Percentiles rank a stretch among this genome's conserved stretches.
Evolutionary conservation across 352 stramenopile species (phyloP).

Genomic region (Phytopythium chamaehyphon): DNA sequence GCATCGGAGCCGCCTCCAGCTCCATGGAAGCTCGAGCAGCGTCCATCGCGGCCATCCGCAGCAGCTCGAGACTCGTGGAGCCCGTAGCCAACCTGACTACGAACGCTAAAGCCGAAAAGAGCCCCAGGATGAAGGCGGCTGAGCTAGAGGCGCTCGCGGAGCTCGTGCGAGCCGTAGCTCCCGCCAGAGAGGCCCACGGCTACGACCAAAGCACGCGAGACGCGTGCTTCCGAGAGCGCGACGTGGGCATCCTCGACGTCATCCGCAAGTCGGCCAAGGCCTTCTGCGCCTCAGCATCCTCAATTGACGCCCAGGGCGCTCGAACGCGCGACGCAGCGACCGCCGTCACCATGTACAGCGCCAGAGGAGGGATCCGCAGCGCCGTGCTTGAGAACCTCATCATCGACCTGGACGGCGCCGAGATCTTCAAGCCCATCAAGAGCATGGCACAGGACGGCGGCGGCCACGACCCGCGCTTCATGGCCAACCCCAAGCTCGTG

Average conservation of each 20-base stretch:
- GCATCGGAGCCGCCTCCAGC: conserved; percentile 2
- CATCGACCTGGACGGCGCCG: conserved; percentile 26
- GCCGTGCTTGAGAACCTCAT: conserved; percentile 41
- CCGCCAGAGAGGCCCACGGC: conserved; percentile 14
- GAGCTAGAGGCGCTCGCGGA: conserved; percentile 16
- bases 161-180: conserved; percentile 10
- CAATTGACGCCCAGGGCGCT: conserved; percentile 6
- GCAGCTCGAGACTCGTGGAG: background rate
- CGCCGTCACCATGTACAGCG: conserved; percentile 26
- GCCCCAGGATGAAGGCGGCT: conserved; percentile 10
- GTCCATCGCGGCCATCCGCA: conserved; percentile 4
- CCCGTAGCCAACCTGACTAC: conserved; percentile 8
- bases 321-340: conserved; percentile 17
- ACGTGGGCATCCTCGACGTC: conserved; percentile 27
- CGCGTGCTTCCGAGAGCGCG: conserved; percentile 25
- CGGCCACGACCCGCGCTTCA: conserved; percentile 27
- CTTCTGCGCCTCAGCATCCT: conserved; percentile 20
- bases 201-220: conserved; percentile 16
- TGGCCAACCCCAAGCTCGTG: conserved; percentile 16
- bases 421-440: conserved; percentile 22
- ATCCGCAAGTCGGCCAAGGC: conserved; percentile 12
- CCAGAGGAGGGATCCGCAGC: conserved; percentile 19
- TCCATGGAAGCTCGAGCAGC: background rate
- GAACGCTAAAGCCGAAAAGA: too few species aligned
- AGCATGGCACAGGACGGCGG: conserved; percentile 26